A percentile compares a stretch with the other conserved stretches of the same genome.
phyloP scores from a whole-genome alignment of 352 stramenopile genomes.

The Phytopythium boreale region DNA sequence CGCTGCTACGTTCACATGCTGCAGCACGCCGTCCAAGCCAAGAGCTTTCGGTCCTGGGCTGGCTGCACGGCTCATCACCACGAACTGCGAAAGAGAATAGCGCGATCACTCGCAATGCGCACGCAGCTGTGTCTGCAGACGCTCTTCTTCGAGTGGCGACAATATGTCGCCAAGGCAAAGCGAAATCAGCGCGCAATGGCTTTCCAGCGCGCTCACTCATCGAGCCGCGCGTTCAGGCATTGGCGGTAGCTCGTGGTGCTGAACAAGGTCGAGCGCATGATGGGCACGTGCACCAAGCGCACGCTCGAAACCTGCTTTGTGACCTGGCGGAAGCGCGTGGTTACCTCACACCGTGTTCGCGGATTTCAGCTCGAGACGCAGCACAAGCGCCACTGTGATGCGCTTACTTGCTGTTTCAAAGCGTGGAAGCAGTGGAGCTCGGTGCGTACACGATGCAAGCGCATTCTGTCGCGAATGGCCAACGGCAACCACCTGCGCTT shows the following conservation, averaged over 20 bases:
- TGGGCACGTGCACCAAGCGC: conserved; percentile 25
- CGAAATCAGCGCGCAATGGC: conserved; percentile 10
- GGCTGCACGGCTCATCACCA: conserved; percentile 19
- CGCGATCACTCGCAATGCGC: conserved; percentile 21
- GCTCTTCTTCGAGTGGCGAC: conserved; percentile 31
- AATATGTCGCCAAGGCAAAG: conserved; percentile 13
- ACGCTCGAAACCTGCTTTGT: conserved; percentile 28
- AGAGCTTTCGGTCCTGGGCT: conserved; percentile 35
- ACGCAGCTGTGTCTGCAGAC: conserved; percentile 23
- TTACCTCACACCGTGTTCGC: conserved; percentile 18
- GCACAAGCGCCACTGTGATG: conserved; percentile 7
- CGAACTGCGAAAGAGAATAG: conserved; percentile 18
- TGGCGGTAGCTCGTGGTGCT: conserved; percentile 49
- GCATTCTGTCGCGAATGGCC: conserved; percentile 34
- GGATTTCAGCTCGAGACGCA: conserved; percentile 15
- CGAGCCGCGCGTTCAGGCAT: conserved; percentile 11
- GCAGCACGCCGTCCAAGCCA: conserved; percentile 32
- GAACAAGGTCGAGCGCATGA: conserved; percentile 49
- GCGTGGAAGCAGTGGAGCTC: conserved; percentile 34
- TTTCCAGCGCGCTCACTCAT: conserved; percentile 11
- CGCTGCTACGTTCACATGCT: conserved; percentile 30
- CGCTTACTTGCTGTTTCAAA: conserved; percentile 17
- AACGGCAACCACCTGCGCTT: conserved; percentile 35
- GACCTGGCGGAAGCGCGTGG: conserved; percentile 36
- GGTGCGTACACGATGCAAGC: conserved; percentile 24